Base-by-base conservation (phyloP, 306 rosid species). In the Fagus sylvatica region DNA sequence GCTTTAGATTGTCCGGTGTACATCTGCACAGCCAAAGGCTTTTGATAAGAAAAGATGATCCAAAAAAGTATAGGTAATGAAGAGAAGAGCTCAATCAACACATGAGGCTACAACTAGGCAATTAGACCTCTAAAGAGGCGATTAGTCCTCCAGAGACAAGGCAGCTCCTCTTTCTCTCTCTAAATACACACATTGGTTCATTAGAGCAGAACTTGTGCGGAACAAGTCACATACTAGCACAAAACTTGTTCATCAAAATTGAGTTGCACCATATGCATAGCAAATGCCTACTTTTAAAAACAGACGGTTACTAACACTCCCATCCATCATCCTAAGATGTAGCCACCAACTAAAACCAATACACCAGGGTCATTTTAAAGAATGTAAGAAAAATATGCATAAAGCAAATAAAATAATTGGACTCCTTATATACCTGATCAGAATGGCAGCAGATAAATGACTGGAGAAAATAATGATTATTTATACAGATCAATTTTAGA, bases 1-100 rank as follows among this genome's bases (percentile, higher is more conserved):
- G 87, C 88, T 93, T 93, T 79, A 69, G 41, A 62, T 86, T 87
- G 77, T 93, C 86, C 59, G 74, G 75, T 42, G 80, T 68, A 82
- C 85, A 85, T 80, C 91, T 88, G 79, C 68, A 56, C 59, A 73
- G 36, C 76, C 80, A 76, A 43, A 78, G 6, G 33, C 51, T 49
- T 77, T 33, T 10, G 69, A 37, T 51, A 71, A 69, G 71, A 66
- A 81, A 37, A 73, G 15, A 2, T 30, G 74, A 70, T 42, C 56
- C 62, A 59, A 43, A 22, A 40, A 28, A 12, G n/a, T 12, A 41
- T 28, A 56, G 5, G 5, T 7, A 39, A 57, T 33, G 48, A 9
- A 12, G 8, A 32, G 71, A n/a, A 73, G 17, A n/a, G 32, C 8
- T 11, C 19, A 4, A 56, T 11, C 39, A 30, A 40, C 33, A 60